Base-by-base conservation (phyloP, 2,329 filamentous ascomycete species). In the Aspergillus sp. region DNA sequence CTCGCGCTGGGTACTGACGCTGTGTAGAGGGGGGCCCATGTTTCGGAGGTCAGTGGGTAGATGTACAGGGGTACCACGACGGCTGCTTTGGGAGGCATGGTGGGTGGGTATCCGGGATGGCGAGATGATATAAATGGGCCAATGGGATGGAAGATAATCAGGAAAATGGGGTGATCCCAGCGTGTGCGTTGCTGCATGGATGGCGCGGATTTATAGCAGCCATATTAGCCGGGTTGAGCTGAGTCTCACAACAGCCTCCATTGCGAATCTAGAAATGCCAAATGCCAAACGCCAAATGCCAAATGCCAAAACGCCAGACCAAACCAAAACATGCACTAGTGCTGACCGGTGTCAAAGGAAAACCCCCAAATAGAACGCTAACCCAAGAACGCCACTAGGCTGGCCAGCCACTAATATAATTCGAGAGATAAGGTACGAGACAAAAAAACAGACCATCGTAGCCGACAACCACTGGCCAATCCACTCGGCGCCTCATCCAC, bases 41-140 rank as follows among this genome's bases (percentile, higher is more conserved):
- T 62, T n/a, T 60, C 61, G 2, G 58, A 28, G 0, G 63, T 57
- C 47, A 65, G 28, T 30, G 65, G 65, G 52, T 66, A 66, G 38
- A 66, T 65, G 41, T 66, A 66, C 54, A 65, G 55, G 11, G 65
- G 65, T 11, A 66, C 63, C 8, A 66, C 60, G 3, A 65, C 59
- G 4, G 58, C 59, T 1, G 65, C 61, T 51, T 56, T 57, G 38
- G 60, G 62, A 19, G 54, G 59, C 56, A 59, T 58, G 7, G 9
- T 41, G 31, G 54, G 28, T 31, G 34, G 11, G 31, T 30, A 38
- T 52, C 50, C 15, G 30, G 7, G 7, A 9, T n/a, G 43, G n/a
- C 19, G n/a, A 5, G 7, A 17, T 46, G 43, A 46, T 43, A 11
- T 19, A n/a, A 43, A 28, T 17, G 11, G 4, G 11, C 34, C 46